Evolutionary conservation across 805 yeast genomes (phyloP).

Genomic region (Ogataea angusta): DNA sequence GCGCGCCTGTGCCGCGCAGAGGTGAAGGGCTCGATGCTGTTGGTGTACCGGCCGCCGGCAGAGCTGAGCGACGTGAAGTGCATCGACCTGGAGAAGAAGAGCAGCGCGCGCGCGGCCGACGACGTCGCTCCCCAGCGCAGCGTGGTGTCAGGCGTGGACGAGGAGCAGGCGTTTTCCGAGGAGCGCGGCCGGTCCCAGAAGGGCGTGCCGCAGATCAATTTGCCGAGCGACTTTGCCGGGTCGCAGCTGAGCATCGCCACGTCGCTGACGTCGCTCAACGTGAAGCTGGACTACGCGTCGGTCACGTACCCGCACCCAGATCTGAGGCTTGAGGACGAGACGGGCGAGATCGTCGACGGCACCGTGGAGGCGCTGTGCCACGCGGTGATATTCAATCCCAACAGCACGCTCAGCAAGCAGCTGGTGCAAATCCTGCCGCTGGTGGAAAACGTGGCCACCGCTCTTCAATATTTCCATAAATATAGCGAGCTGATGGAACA

Average conservation of each 20-base stretch:
- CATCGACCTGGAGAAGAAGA: constrained; percentile 22
- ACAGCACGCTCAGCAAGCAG: constrained; percentile 35
- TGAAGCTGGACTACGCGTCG: constrained; percentile 33
- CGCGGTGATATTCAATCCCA: constrained; percentile 56
- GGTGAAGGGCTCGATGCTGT: constrained; percentile 63
- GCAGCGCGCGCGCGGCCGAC: not conserved
- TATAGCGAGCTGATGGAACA: constrained; percentile 23
- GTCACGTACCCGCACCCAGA: constrained; percentile 62
- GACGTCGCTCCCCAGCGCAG: not conserved
- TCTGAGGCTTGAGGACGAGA: constrained; percentile 45
- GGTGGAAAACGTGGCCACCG: constrained; percentile 44
- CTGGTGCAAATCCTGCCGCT: constrained; percentile 54
- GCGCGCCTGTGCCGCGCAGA: constrained; percentile 59
- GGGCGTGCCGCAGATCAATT: constrained; percentile 5
- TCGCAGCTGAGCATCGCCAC: constrained; percentile 19
- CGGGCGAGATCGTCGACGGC: constrained; percentile 47
- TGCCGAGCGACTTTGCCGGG: constrained; percentile 11
- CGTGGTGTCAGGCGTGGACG: not conserved
- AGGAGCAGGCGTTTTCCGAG: constrained; percentile 1
- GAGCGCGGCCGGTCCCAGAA: constrained; percentile 3
- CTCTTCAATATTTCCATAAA: constrained; percentile 40
- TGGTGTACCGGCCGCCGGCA: constrained; percentile 56
- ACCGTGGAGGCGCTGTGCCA: constrained; percentile 75
- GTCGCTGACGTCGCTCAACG: constrained; percentile 8
- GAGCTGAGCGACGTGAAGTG: constrained; percentile 40